These are phyloP conservation scores for Allium cepa DNA, from an alignment of 106 monocot genomes.

Conservation along the genomic window DNA sequence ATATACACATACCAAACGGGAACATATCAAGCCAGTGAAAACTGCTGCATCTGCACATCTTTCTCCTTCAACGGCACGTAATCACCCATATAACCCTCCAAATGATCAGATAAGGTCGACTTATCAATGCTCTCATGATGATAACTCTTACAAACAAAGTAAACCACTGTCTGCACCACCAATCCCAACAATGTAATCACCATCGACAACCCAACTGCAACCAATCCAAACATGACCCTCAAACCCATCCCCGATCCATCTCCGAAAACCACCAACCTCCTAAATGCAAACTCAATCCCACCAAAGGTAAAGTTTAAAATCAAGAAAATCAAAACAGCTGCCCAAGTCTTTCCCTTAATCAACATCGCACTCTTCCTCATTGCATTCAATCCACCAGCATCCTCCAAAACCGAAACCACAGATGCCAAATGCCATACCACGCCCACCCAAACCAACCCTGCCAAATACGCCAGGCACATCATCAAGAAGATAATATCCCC, in stretches of 20 bases:
- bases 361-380: constrained; percentile 40
- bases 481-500: constrained; percentile 2
- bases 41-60: constrained; percentile 77
- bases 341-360: constrained; percentile 51
- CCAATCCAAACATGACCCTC: constrained; percentile 19
- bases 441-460: constrained; percentile 39
- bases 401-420: constrained; percentile 64
- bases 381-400: constrained; percentile 34
- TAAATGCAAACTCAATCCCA: constrained; percentile 45
- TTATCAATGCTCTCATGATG: constrained; percentile 97
- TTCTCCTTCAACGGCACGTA: constrained; percentile 61
- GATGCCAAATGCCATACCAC: constrained; percentile 62
- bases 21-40: background rate
- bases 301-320: constrained; percentile 35
- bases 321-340: constrained; percentile 43
- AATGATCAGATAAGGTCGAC: constrained; percentile 61
- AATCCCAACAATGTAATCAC: constrained; percentile 44
- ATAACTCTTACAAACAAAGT: constrained; percentile 88
- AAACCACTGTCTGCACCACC: constrained; percentile 72
- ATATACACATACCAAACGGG: background rate
- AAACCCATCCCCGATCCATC: background rate
- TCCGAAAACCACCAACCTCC: constrained; percentile 32
- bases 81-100: constrained; percentile 85
- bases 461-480: constrained; percentile 24
- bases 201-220: constrained; percentile 28